A percentile compares a stretch with the other conserved stretches of the same genome.
Evolutionary conservation across 768 basidiomycete genomes (phyloP).

Genomic region (Psilocybe azurescens): DNA sequence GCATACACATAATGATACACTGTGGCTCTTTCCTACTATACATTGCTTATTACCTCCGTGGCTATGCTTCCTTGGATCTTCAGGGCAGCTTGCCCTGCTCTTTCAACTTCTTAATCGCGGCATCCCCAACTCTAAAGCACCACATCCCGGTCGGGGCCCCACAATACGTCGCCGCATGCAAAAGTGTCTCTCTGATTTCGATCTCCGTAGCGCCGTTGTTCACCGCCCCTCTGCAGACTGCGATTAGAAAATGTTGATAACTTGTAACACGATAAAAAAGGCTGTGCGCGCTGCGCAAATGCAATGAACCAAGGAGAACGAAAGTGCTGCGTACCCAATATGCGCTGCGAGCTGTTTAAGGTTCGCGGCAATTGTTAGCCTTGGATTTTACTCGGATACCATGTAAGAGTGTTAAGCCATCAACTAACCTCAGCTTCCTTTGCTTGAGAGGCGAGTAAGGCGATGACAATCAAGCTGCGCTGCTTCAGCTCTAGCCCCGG

Average conservation of each 20-base stretch:
- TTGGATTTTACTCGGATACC: background rate
- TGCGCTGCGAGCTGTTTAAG: conserved; percentile 39
- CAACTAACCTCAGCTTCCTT: conserved; percentile 44
- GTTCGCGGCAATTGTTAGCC: background rate
- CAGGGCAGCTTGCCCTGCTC: conserved; percentile 34
- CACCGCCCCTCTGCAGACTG: conserved; percentile 41
- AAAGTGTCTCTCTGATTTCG: conserved; percentile 48
- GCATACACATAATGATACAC: background rate
- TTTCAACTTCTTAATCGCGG: conserved; percentile 41
- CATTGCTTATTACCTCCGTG: too few relatives aligned
- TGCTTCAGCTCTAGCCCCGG: conserved; percentile 51
- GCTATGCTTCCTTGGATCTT: too few relatives aligned
- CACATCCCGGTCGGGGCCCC: conserved; percentile 49
- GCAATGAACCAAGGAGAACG: background rate
- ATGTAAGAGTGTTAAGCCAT: too few relatives aligned
- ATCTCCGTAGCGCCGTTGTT: conserved; percentile 48
- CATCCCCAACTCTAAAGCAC: conserved; percentile 46
- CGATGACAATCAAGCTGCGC: conserved; percentile 49
- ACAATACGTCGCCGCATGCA: conserved; percentile 48
- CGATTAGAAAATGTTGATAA: too few relatives aligned
- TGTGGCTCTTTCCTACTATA: too few relatives aligned
- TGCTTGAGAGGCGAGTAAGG: conserved; percentile 46
- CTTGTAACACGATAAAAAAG: background rate
- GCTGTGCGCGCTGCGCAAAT: background rate
- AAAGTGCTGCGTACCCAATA: conserved; percentile 28